Conservation (phyloP, 441 rosid genomes). For the Biscutella laevigata region DNA sequence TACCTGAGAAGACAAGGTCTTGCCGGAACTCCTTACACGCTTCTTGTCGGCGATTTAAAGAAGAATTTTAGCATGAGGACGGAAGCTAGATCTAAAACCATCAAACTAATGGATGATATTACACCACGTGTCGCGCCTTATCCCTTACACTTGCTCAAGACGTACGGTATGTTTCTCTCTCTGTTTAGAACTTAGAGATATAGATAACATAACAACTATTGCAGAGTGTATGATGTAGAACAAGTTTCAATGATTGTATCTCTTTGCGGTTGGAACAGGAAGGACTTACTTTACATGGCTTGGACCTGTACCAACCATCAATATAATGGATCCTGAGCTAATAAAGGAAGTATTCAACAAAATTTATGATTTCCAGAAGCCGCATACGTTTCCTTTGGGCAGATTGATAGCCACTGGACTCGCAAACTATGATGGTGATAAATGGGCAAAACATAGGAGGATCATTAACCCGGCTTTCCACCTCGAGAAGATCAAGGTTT, state of each 20-base stretch:
- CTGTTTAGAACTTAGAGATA: background rate
- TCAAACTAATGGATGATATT: conserved; percentile 18
- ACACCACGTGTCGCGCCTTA: conserved; percentile 4
- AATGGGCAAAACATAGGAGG: conserved; percentile 16
- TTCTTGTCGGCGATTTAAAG: conserved; percentile 20
- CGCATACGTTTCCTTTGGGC: conserved; percentile 11
- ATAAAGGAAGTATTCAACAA: conserved; percentile 25
- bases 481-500: conserved; percentile 21
- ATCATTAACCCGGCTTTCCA: conserved; percentile 23
- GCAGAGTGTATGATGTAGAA: background rate
- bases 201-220: too few relatives aligned
- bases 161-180: conserved; percentile 18
- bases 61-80: conserved; percentile 1
- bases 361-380: conserved; percentile 18
- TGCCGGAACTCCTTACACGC: conserved; percentile 18
- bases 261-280: conserved; percentile 21
- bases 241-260: background rate
- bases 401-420: conserved; percentile 9
- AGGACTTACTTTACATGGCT: conserved; percentile 28
- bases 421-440: conserved; percentile 17
- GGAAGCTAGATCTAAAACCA: conserved; percentile 19
- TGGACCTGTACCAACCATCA: conserved; percentile 29
- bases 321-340: conserved; percentile 27
- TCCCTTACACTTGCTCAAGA: conserved; percentile 8
- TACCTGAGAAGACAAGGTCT: conserved; percentile 17